Evolutionary conservation across 2,329 filamentous ascomycete genomes (phyloP).

Genomic region (Lachnellula willkommii): DNA sequence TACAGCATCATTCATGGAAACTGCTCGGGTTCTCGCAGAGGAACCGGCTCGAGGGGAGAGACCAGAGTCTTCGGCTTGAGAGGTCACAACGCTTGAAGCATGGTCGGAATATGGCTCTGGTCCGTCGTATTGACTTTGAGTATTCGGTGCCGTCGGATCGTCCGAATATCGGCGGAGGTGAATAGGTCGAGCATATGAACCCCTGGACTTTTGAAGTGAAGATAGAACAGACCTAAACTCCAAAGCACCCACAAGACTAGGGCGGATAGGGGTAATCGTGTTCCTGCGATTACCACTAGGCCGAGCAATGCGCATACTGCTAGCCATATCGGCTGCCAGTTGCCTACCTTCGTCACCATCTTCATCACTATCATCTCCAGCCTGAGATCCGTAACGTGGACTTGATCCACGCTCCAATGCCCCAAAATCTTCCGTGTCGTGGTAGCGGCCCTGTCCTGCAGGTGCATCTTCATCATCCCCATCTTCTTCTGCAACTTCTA

Average conservation of each 20-base stretch:
- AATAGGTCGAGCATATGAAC: constrained; percentile 65
- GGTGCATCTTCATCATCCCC: constrained; percentile 50
- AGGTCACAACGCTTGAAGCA: constrained; percentile 35
- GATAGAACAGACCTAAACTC: constrained; percentile 89
- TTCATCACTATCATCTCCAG: constrained; percentile 39
- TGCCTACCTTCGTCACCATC: constrained; percentile 56
- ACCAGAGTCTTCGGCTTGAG: constrained; percentile 32
- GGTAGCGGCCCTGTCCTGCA: constrained; percentile 30
- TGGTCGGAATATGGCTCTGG: constrained; percentile 31
- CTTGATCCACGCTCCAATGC: constrained; percentile 28
- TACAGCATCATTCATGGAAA: constrained; percentile 29
- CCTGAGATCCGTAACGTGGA: constrained; percentile 39
- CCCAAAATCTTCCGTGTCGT: constrained; percentile 27
- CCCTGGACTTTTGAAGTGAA: constrained; percentile 78
- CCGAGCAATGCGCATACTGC: constrained; percentile 84
- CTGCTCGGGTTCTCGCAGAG: constrained; percentile 23
- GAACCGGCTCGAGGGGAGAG: constrained; percentile 11
- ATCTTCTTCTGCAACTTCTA: constrained; percentile 62
- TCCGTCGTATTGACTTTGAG: constrained; percentile 31
- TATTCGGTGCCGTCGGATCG: constrained; percentile 33
- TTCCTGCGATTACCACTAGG: constrained; percentile 60
- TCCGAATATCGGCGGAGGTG: constrained; percentile 65
- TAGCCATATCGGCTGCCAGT: constrained; percentile 76
- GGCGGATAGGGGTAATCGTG: constrained; percentile 79
- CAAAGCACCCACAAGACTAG: constrained; percentile 85